Evolutionary conservation across 129 eudicot species (phyloP), one percentile per base, ranked within the genome.

Genomic region (Silybum marianum): DNA sequence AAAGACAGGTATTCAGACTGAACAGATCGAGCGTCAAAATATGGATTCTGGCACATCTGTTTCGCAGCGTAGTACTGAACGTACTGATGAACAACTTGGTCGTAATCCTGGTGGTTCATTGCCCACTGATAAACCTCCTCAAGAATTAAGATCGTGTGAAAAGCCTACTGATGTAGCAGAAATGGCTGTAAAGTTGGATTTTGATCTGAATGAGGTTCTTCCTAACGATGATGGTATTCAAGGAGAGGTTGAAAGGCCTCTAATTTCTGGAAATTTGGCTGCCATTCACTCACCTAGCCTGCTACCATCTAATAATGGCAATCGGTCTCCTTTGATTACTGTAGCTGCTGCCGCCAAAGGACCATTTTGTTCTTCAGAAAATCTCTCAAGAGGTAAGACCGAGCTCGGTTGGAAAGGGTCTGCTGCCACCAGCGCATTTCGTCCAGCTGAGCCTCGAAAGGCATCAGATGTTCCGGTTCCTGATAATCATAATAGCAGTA

Each of bases 351-450:
- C 99, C 23, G 97, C 98, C 2, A 93, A 95, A 84, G 95, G 99
- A 60, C 90, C 98, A 2, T 95, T 95, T 91, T 87, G 85, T 78
- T 95, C 97, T 75, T 94, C 95, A 0, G 97, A 92, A 18, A 92
- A 87, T 51, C 88, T 90, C 9, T 77, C 88, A 84, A 90, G 92
- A 88, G 90, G 81, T 25, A 95, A 87, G 78, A 82, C 84, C 4
- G 99, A 91, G 72, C 87, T 92, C 76, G 96, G 98, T 18, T 95
- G 99, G 99, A 95, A 91, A 80, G 99, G 99, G 19, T 95, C 97
- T 48, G 98, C 99, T 76, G 99, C 99, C 9, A 95, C 99, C 16
- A 95, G 99, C 69, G 99, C 99, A 22, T 95, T 95, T 79, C 93
- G 98, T 21, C 99, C 99, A 6, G 97, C 99, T 32, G 96, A 94